phyloP scores from a whole-genome alignment of 2,329 filamentous ascomycete species.

The Neonectria hederae region DNA sequence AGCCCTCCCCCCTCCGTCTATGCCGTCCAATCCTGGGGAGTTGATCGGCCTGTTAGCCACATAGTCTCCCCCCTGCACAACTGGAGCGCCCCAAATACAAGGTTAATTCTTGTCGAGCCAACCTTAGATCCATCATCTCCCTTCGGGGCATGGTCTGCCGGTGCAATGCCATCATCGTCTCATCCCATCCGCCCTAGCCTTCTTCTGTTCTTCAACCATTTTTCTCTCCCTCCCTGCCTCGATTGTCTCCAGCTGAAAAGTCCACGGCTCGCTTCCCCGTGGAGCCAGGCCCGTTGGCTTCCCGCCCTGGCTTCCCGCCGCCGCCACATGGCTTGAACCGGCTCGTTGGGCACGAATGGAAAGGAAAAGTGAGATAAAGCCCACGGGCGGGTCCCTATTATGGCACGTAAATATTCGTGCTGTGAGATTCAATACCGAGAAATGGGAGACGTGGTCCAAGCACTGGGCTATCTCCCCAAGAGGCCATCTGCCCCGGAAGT shows the following conservation, averaged over 20 bases:
- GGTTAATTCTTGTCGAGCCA: slow-evolving; percentile 22
- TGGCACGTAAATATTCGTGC: neutral
- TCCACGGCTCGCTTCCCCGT: slow-evolving; percentile 12
- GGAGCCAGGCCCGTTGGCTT: neutral
- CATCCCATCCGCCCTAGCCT: neutral
- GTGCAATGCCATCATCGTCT: neutral
- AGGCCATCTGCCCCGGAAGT: neutral
- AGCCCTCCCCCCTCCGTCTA: neutral
- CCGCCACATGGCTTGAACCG: slow-evolving; percentile 23
- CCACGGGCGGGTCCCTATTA: neutral
- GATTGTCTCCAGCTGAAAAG: neutral
- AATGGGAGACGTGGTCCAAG: slow-evolving; percentile 13
- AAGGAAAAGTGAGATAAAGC: neutral
- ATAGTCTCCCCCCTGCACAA: slow-evolving; percentile 12
- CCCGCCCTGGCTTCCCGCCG: slow-evolving; percentile 5
- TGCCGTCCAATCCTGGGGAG: neutral
- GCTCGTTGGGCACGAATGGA: slow-evolving; percentile 16
- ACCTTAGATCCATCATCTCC: slow-evolving; percentile 10
- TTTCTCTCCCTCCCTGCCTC: neutral
- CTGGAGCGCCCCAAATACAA: slow-evolving; percentile 17
- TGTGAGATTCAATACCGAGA: neutral
- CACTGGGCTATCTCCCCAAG: neutral
- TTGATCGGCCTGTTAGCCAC: slow-evolving; percentile 12
- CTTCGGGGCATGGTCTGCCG: neutral
- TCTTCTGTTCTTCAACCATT: neutral